These are phyloP conservation scores for Orbilia ellipsospora DNA, from an alignment of 2,329 filamentous ascomycete species.

Conservation along the genomic window DNA sequence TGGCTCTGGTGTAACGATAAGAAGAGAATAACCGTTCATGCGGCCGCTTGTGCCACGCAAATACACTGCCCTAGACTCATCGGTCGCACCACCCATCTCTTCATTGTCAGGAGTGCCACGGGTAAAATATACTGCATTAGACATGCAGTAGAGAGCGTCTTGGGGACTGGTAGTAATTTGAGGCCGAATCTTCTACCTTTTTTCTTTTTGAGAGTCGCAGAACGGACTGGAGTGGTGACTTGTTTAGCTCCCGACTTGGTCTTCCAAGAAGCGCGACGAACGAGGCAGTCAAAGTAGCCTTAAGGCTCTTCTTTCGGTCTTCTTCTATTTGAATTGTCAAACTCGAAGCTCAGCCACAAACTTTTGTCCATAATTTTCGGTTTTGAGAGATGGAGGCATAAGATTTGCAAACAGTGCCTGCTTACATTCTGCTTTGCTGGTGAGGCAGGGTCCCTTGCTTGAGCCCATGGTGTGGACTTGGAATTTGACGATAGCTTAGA, in stretches of 20 bases:
- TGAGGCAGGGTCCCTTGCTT: too few relatives aligned
- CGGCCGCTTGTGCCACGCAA: background rate
- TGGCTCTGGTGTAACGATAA: slow-evolving; percentile 5
- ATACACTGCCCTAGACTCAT: background rate
- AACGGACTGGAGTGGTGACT: slow-evolving; percentile 9
- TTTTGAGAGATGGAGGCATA: too few relatives aligned
- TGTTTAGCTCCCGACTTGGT: slow-evolving; percentile 9
- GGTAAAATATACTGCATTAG: slow-evolving; percentile 18
- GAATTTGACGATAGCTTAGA: too few relatives aligned
- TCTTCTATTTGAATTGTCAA: too few relatives aligned
- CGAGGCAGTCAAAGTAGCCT: background rate
- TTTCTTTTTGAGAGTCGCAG: slow-evolving; percentile 7
- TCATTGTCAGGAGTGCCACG: slow-evolving; percentile 8
- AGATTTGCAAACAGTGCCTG: too few relatives aligned
- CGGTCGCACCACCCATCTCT: background rate
- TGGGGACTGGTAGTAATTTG: background rate
- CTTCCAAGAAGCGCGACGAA: slow-evolving; percentile 21
- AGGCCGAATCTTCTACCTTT: background rate
- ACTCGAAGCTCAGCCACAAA: too few relatives aligned
- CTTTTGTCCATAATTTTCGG: too few relatives aligned
- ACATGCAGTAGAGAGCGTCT: background rate
- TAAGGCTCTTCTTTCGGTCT: slow-evolving; percentile 7
- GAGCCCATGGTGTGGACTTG: too few relatives aligned
- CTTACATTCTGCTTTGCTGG: too few relatives aligned
- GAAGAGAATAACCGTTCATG: slow-evolving; percentile 28